Percentiles rank a stretch among this genome's conserved stretches.
Evolutionary conservation across 306 rosid genomes (phyloP).

Genomic region (Alnus glutinosa): DNA sequence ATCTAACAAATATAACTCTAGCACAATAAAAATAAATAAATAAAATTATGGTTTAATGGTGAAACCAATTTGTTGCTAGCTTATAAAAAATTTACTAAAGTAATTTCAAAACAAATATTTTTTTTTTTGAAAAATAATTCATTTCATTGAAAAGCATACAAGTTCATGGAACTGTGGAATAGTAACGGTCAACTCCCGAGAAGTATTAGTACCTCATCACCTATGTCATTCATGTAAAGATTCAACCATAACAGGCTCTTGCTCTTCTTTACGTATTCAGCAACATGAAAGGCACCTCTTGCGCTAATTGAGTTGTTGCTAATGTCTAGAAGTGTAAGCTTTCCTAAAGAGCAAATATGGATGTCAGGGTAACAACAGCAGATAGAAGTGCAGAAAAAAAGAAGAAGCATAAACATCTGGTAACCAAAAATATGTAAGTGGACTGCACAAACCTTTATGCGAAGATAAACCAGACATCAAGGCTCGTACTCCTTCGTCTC

Average conservation of each 20-base stretch:
- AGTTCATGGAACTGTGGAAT: constrained; percentile 18
- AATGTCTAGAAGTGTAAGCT: constrained; percentile 72
- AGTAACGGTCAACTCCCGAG: constrained; percentile 4
- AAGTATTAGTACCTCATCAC: constrained; percentile 77
- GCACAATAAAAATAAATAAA: background rate
- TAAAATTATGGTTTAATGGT: background rate
- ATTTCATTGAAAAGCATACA: background rate
- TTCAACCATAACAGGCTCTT: constrained; percentile 76
- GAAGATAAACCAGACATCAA: constrained; percentile 69
- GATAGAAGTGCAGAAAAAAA: constrained; percentile 12
- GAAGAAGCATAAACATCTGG: constrained; percentile 2
- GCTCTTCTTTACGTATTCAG: constrained; percentile 72
- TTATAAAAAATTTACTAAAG: background rate
- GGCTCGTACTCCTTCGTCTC: constrained; percentile 90
- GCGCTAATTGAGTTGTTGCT: constrained; percentile 89
- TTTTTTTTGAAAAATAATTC: too few relatives aligned
- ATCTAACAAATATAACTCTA: background rate
- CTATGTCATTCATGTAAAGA: constrained; percentile 94
- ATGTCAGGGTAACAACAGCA: constrained; percentile 28
- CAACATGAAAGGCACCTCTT: constrained; percentile 79
- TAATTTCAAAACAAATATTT: background rate
- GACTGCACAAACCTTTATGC: constrained; percentile 64
- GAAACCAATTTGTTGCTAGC: constrained; percentile 11
- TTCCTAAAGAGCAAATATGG: constrained; percentile 58
- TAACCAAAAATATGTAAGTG: constrained; percentile 23